A percentile compares a stretch with the other conserved stretches of the same genome.
phyloP scores from a whole-genome alignment of 805 yeast species.

The Citeromyces matritensis region DNA sequence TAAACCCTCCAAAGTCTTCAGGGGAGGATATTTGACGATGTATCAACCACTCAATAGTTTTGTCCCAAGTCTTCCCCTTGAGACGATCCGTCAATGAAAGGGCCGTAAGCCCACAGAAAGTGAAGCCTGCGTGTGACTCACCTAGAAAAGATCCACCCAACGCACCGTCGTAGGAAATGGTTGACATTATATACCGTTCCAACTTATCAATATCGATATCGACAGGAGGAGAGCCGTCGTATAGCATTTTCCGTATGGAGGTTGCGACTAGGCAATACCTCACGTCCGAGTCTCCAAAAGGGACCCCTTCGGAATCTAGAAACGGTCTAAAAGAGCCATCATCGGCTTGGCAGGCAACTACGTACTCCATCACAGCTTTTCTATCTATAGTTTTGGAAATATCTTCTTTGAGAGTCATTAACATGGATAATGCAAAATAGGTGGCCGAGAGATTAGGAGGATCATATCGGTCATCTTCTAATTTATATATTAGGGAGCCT shows the following conservation, averaged over 20 bases:
- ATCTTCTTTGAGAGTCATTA: constrained; percentile 30
- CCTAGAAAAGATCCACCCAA: constrained; percentile 30
- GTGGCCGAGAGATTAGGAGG: constrained; percentile 62
- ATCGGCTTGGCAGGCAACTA: constrained; percentile 35
- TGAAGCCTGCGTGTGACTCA: constrained; percentile 80
- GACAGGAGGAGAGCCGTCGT: constrained; percentile 8
- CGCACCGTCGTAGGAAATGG: constrained; percentile 71
- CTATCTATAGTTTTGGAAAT: no score
- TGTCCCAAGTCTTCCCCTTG: constrained; percentile 11
- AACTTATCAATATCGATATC: constrained; percentile 29
- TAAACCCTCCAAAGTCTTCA: constrained; percentile 62
- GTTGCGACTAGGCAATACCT: constrained; percentile 32
- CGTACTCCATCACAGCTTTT: no score
- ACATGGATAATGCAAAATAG: constrained; percentile 50
- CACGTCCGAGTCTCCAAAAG: constrained; percentile 5
- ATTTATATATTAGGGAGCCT: constrained; percentile 34
- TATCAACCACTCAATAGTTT: constrained; percentile 42
- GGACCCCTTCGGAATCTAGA: constrained; percentile 15
- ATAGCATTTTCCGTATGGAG: constrained; percentile 37
- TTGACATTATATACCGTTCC: no score
- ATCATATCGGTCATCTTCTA: constrained; percentile 22
- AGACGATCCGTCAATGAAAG: no score
- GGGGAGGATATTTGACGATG: constrained; percentile 41
- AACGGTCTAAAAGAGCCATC: constrained; percentile 44
- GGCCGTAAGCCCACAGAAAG: constrained; percentile 14